phyloP scores from a whole-genome alignment of 116 monocot genomes.

The Iris pallida region DNA sequence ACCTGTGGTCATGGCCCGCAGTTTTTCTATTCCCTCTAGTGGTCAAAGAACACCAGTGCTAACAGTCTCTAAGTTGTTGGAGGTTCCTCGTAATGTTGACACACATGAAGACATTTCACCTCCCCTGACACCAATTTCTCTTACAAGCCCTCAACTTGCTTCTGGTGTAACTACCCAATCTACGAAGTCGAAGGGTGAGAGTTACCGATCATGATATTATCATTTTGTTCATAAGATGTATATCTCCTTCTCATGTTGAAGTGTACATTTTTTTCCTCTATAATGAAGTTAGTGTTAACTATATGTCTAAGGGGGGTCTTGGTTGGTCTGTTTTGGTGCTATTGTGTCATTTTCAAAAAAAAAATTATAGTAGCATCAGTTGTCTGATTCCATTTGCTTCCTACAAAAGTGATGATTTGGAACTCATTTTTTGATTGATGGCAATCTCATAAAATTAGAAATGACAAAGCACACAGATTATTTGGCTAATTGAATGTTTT shows the following conservation, averaged over 20 bases:
- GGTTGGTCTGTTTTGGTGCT: background rate
- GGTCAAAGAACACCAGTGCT: conserved; percentile 31
- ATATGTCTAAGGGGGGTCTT: background rate
- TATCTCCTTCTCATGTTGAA: background rate
- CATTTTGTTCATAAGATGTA: background rate
- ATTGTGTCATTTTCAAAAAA: background rate
- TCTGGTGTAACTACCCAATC: background rate
- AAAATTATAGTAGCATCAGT: background rate
- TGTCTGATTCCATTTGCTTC: conserved; percentile 1
- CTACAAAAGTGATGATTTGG: background rate
- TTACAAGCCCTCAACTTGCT: conserved; percentile 11
- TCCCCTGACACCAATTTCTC: conserved; percentile 30
- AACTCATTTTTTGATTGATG: background rate
- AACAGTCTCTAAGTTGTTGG: conserved; percentile 17
- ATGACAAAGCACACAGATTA: background rate
- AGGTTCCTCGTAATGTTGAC: conserved; percentile 14
- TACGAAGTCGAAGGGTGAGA: conserved; percentile 11
- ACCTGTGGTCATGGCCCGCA: conserved; percentile 43
- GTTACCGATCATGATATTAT: background rate
- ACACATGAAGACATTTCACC: conserved; percentile 24
- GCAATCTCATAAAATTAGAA: background rate
- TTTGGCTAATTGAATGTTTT: too few species aligned
- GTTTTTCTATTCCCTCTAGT: conserved; percentile 65
- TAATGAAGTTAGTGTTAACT: background rate
- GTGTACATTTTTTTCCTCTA: background rate